Evolutionary conservation across 2,329 filamentous ascomycete genomes (phyloP).

Genomic region (Botrytis aclada): DNA sequence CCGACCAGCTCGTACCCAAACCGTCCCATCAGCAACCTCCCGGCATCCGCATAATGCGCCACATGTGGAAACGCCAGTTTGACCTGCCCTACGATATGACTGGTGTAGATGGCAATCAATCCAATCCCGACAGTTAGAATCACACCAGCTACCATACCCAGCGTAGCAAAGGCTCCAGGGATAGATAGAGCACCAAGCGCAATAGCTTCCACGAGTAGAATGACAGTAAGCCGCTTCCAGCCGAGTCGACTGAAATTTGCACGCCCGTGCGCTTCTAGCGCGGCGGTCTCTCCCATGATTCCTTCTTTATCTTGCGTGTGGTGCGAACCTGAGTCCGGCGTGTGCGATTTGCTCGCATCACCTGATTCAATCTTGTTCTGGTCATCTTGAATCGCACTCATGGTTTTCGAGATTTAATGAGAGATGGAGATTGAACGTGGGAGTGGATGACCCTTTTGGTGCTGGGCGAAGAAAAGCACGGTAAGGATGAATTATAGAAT

Average conservation of each 20-base stretch:
- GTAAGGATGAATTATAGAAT: background rate
- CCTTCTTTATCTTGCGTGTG: background rate
- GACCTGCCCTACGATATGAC: constrained; percentile 41
- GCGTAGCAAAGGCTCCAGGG: constrained; percentile 30
- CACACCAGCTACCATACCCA: constrained; percentile 34
- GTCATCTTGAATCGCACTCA: background rate
- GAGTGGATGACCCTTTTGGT: background rate
- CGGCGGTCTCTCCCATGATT: background rate
- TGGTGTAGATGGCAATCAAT: constrained; percentile 43
- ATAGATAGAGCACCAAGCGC: constrained; percentile 26
- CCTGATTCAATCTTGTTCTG: background rate
- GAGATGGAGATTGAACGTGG: background rate
- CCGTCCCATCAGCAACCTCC: constrained; percentile 50
- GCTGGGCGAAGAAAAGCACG: background rate
- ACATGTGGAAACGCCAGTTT: constrained; percentile 33
- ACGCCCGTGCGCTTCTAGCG: background rate
- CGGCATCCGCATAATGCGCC: constrained; percentile 49
- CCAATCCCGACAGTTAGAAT: constrained; percentile 30
- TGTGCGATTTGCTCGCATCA: background rate
- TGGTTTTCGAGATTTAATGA: background rate
- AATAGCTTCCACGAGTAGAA: background rate
- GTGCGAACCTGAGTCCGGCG: background rate
- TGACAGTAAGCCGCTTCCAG: background rate
- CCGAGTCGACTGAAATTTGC: background rate
- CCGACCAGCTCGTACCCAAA: constrained; percentile 48